phyloP scores from a whole-genome alignment of 2,329 filamentous ascomycete genomes.

The Coleophoma crateriformis region DNA sequence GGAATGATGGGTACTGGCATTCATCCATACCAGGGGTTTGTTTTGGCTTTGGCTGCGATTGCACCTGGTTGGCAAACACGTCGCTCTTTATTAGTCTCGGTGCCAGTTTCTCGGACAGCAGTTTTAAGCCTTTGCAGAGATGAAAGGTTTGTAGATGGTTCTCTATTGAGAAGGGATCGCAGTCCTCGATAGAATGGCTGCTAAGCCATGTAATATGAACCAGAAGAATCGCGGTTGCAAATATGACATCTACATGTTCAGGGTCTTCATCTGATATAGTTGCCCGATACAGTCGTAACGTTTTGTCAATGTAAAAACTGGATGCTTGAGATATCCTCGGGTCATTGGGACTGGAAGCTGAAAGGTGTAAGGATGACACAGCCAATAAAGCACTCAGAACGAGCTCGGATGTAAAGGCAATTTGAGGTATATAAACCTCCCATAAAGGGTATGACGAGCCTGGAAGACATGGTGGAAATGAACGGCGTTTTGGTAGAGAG shows the following conservation, averaged over 20 bases:
- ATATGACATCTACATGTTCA: constrained; percentile 3
- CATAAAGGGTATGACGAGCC: constrained; percentile 3
- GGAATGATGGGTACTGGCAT: not conserved
- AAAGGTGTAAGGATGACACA: constrained; percentile 9
- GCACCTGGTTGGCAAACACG: constrained; percentile 4
- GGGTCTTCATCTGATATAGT: constrained; percentile 3
- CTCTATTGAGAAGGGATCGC: constrained; percentile 6
- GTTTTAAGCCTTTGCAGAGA: constrained; percentile 6
- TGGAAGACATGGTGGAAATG: not conserved
- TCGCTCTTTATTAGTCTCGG: constrained; percentile 1
- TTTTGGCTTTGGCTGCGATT: not conserved
- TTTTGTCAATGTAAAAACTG: constrained; percentile 8
- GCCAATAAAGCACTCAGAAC: constrained; percentile 11
- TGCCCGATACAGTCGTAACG: constrained; percentile 5
- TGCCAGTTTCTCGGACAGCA: constrained; percentile 6
- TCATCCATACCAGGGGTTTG: not conserved
- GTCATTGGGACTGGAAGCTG: constrained; percentile 5
- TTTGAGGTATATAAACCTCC: constrained; percentile 10
- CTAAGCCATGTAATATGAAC: constrained; percentile 10
- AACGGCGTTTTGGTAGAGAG: not conserved
- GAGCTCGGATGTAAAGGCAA: constrained; percentile 10
- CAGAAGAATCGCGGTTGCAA: constrained; percentile 10
- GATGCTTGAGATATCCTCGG: constrained; percentile 2
- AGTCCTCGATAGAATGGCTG: constrained; percentile 1
- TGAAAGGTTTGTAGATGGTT: constrained; percentile 8